These are phyloP conservation scores for Melampsora americana DNA, from an alignment of 1,284 basidiomycete species.

Conservation along the genomic window DNA sequence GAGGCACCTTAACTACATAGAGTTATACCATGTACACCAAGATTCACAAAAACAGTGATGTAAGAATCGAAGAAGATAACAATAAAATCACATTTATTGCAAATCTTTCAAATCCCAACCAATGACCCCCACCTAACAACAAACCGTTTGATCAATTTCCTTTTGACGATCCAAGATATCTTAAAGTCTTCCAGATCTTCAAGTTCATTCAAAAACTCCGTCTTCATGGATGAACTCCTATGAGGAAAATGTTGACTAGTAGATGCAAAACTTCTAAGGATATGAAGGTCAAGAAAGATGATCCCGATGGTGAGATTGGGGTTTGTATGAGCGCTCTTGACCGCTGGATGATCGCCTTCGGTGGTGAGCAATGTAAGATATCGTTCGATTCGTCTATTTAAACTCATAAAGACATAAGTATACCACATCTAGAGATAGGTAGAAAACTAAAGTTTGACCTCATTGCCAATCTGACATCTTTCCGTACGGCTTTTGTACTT, in stretches of 20 bases:
- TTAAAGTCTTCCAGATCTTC: conserved; percentile 21
- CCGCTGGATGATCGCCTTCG: conserved; percentile 8
- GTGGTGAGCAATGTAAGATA: conserved; percentile 27
- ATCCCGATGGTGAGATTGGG: conserved; percentile 13
- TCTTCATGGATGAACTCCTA: not conserved
- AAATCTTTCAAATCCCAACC: conserved; percentile 22
- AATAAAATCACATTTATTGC: no score
- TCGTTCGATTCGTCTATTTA: conserved; percentile 28
- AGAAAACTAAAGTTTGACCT: conserved; percentile 13
- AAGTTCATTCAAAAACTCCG: conserved; percentile 26
- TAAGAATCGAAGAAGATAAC: not conserved
- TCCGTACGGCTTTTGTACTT: conserved; percentile 36
- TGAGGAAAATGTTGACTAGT: conserved; percentile 23
- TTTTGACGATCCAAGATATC: conserved; percentile 33
- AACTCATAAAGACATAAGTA: not conserved
- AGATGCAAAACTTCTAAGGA: conserved; percentile 22
- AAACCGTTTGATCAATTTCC: conserved; percentile 28
- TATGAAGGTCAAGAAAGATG: conserved; percentile 27
- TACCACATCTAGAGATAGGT: not conserved
- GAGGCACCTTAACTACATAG: no score
- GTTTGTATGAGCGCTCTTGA: conserved; percentile 15
- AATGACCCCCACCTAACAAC: conserved; percentile 27
- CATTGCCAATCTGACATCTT: conserved; percentile 33
- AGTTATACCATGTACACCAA: no score
- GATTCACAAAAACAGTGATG: not conserved